Evolutionary conservation across 192 early-diverging fungal species (phyloP), one percentile per base, ranked within the genome.

Genomic region (Chytriomyces sp.): DNA sequence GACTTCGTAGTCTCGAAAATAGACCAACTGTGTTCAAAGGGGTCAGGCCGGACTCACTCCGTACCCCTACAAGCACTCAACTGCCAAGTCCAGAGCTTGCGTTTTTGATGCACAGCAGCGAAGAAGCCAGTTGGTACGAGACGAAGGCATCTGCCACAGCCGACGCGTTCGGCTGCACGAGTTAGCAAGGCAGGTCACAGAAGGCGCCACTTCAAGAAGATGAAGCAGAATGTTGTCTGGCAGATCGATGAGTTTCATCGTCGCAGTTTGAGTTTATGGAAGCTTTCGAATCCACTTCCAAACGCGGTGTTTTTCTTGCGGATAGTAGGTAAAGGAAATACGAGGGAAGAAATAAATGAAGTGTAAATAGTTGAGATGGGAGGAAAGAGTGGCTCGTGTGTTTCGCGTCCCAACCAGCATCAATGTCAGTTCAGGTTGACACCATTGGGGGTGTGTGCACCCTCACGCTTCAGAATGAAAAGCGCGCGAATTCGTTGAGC

Each of bases 401-500:
- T n/a, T n/a, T n/a, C n/a, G n/a, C n/a, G n/a, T n/a, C n/a, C n/a
- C n/a, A 49, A n/a, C n/a, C n/a, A n/a, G n/a, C 22, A 57, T 26
- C 12, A 3, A 64, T 64, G 63, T 44, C 39, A 0, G 41, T 64
- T 28, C 25, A 32, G 3, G 25, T 34, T 14, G 6, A 22, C 8
- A 39, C 10, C n/a, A 26, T 17, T 6, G 17, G 49, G 31, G 53
- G 53, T 2, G 56, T 70, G 30, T 39, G 28, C 37, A 59, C 54
- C n/a, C 56, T 70, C 19, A 59, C 68, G 36, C 71, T 89, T 19
- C 82, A 82, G 58, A 75, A 86, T 31, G 81, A 84, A 33, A 78
- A 79, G 31, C 72, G 74, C 26, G 88, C 87, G 8, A 89, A 88
- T 59, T 76, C 88, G 4, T 65, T 89, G 10, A 83, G 79, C 26